phyloP scores from a whole-genome alignment of 2,329 filamentous ascomycete species.

The Epichloe sp. region DNA sequence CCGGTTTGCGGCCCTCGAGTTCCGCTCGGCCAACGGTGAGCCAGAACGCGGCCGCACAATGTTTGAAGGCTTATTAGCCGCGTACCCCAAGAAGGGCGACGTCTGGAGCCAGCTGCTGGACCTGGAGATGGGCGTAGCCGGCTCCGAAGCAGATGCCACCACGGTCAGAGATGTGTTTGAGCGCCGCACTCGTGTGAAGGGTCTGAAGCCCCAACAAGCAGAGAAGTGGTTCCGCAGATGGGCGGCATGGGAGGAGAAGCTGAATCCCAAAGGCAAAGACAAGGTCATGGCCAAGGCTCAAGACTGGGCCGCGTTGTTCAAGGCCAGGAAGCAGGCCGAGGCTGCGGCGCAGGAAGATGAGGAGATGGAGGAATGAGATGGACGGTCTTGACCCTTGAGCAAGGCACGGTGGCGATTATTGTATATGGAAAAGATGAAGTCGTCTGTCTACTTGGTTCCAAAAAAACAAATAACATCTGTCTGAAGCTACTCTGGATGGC shows the following conservation, averaged over 20 bases:
- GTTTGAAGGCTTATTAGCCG: slow-evolving; percentile 75
- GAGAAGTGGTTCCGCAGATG: slow-evolving; percentile 85
- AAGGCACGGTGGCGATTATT: too few relatives aligned
- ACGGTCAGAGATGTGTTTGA: slow-evolving; percentile 69
- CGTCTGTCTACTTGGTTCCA: too few relatives aligned
- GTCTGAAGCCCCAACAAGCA: slow-evolving; percentile 69
- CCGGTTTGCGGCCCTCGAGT: slow-evolving; percentile 87
- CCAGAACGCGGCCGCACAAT: slow-evolving; percentile 86
- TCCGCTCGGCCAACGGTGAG: slow-evolving; percentile 69
- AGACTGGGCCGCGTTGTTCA: slow-evolving; percentile 50
- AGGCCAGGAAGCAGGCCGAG: slow-evolving; percentile 30
- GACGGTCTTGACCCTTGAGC: too few relatives aligned
- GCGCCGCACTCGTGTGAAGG: slow-evolving; percentile 54
- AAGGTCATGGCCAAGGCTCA: slow-evolving; percentile 58
- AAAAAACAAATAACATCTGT: too few relatives aligned
- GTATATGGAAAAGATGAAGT: too few relatives aligned
- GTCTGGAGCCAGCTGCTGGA: slow-evolving; percentile 89
- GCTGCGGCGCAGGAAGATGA: slow-evolving; percentile 21
- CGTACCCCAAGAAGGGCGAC: slow-evolving; percentile 80
- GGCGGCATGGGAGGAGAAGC: slow-evolving; percentile 73
- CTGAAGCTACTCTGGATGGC: too few relatives aligned
- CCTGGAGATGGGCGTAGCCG: slow-evolving; percentile 56
- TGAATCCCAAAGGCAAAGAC: slow-evolving; percentile 53
- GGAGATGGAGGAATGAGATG: slow-evolving; percentile 11
- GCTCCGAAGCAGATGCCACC: slow-evolving; percentile 35